These are phyloP conservation scores for Phytophthora multivora DNA, from an alignment of 352 stramenopile species.

Conservation along the genomic window DNA sequence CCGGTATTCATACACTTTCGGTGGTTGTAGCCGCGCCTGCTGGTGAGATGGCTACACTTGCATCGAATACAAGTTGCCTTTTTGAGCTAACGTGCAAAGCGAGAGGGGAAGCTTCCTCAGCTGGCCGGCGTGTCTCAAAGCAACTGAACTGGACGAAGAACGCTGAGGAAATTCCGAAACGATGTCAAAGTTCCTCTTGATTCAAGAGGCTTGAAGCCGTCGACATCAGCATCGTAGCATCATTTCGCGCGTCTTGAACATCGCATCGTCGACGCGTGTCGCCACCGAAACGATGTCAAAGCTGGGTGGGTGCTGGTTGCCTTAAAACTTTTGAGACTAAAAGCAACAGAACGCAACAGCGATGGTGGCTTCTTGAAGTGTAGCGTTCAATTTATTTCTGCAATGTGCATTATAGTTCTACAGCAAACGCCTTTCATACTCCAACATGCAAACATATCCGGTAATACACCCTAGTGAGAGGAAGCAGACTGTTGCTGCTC, in stretches of 20 bases:
- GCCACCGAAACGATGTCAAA: neutral
- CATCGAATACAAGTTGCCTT: conserved; percentile 12
- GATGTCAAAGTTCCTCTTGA: no score
- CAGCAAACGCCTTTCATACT: conserved; percentile 34
- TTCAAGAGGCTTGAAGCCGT: no score
- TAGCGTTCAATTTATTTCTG: conserved; percentile 42
- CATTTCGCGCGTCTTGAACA: no score
- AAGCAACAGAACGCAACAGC: neutral
- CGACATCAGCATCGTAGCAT: no score
- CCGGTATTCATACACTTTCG: neutral
- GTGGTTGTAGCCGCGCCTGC: neutral
- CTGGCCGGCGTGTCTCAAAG: conserved; percentile 18
- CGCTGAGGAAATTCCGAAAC: neutral
- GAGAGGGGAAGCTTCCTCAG: conserved; percentile 2
- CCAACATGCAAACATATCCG: conserved; percentile 32
- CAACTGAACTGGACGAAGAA: conserved; percentile 21
- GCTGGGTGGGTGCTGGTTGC: no score
- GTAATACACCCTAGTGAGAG: conserved; percentile 30
- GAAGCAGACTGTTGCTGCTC: conserved; percentile 31
- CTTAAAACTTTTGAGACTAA: no score
- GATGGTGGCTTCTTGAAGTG: conserved; percentile 7
- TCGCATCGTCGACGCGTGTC: no score
- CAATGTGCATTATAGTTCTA: conserved; percentile 45
- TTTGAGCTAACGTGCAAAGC: conserved; percentile 13
- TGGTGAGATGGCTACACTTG: conserved; percentile 3